These are phyloP conservation scores for Eurotiales sp. DNA, from an alignment of 2,329 filamentous ascomycete species.

Conservation along the genomic window DNA sequence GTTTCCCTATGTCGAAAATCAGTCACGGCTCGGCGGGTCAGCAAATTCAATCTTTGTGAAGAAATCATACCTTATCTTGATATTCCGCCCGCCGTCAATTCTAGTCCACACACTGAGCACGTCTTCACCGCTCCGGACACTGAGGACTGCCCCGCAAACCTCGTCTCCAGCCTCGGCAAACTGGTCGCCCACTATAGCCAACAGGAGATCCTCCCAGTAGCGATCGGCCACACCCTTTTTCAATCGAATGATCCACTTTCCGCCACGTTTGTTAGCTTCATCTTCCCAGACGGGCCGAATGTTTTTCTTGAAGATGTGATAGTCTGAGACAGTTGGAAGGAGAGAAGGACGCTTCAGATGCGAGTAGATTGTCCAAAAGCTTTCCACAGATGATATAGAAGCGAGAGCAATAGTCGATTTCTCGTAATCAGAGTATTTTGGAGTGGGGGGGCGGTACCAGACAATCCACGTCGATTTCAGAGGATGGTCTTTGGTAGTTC, in stretches of 20 bases:
- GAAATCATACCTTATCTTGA: slow-evolving; percentile 77
- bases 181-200: slow-evolving; percentile 89
- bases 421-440: slow-evolving; percentile 97
- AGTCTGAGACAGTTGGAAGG: slow-evolving; percentile 90
- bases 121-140: slow-evolving; percentile 91
- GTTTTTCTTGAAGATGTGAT: slow-evolving; percentile 95
- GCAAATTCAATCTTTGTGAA: not conserved
- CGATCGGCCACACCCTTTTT: slow-evolving; percentile 97
- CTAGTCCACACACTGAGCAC: slow-evolving; percentile 97
- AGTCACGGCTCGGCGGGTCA: not conserved
- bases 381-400: slow-evolving; percentile 74
- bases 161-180: slow-evolving; percentile 91
- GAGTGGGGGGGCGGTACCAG: slow-evolving; percentile 95
- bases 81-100: slow-evolving; percentile 85
- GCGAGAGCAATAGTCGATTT: slow-evolving; percentile 90
- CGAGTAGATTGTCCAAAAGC: slow-evolving; percentile 85
- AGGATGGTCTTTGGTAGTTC: slow-evolving; percentile 48
- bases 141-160: slow-evolving; percentile 90
- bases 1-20: slow-evolving; percentile 64
- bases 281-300: slow-evolving; percentile 98
- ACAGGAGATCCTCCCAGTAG: slow-evolving; percentile 91
- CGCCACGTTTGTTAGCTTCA: slow-evolving; percentile 90
- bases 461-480: slow-evolving; percentile 90
- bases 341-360: slow-evolving; percentile 86
- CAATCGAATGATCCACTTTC: slow-evolving; percentile 94